These are phyloP conservation scores for Cadophora gregata DNA, from an alignment of 2,329 filamentous ascomycete genomes.

Conservation along the genomic window DNA sequence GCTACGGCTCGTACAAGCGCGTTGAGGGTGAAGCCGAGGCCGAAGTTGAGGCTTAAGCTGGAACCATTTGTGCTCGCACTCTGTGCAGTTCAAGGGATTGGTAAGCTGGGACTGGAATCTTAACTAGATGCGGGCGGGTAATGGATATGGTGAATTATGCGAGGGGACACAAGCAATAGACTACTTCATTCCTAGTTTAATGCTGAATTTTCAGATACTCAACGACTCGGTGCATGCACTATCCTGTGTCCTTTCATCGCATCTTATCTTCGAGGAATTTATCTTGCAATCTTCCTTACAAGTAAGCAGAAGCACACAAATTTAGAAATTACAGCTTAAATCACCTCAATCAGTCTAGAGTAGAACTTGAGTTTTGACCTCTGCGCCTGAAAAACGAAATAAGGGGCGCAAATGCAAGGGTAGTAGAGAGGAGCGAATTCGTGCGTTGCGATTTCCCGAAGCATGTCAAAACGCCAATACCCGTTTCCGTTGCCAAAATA, in stretches of 20 bases:
- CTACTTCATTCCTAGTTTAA: background rate
- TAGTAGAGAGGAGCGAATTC: background rate
- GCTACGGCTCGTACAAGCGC: slow-evolving; percentile 19
- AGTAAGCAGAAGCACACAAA: no score
- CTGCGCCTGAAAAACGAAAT: no score
- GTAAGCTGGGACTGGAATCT: background rate
- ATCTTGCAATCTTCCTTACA: no score
- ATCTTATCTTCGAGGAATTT: background rate
- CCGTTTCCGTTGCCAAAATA: background rate
- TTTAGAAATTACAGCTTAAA: no score
- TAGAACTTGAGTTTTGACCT: background rate
- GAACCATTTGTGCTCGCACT: background rate
- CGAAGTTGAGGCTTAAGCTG: slow-evolving; percentile 7
- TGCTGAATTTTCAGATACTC: background rate
- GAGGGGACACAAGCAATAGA: background rate
- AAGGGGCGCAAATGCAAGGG: no score
- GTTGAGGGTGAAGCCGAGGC: slow-evolving; percentile 13
- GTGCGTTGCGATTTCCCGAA: background rate
- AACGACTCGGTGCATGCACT: background rate
- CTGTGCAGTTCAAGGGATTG: background rate
- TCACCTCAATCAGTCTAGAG: background rate
- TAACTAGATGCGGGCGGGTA: background rate
- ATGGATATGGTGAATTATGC: background rate
- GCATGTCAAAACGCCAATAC: background rate
- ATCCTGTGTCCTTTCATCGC: background rate